Base-by-base conservation (phyloP, 495 filamentous ascomycete genomes). In the Penicillium robsamsonii region DNA sequence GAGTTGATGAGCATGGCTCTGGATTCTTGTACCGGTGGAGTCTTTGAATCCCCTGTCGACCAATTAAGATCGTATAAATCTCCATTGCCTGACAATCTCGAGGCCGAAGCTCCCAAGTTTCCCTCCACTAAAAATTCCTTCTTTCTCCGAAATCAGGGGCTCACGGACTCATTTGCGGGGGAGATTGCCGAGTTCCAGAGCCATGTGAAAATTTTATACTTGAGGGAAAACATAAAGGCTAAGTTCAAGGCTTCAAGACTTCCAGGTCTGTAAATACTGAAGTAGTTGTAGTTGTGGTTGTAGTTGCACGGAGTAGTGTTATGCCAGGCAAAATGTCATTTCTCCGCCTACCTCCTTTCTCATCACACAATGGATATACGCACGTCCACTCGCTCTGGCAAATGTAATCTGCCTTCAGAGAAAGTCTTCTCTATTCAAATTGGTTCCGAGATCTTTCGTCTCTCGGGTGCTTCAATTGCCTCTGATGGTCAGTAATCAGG, bases 371-470 rank as follows among this genome's bases (percentile, higher is more conserved):
- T 54, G 37, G 46, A 59, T 3, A 17, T 5, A 11, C 70, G 66
- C 59, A 65, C 55, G 15, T 20, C 22, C 8, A 18, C 24, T 29
- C 12, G 22, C 22, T 10, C 24, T 17, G 5, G 27, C 27, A 52
- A 41, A 30, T 52, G 50, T 15, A 18, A 13, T 12, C 56, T 87
- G 5, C 84, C 84, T 7, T 61, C 68, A 5, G 83, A 83, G 43
- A 87, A 87, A 70, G 86, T 96, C 3, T 97, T 96, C 67, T 86
- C 93, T 4, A 93, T 97, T 55, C 93, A 97, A 75, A 93, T 97
- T 56, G 93, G 93, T 35, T 88, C 87, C 9, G 87, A 96, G 73
- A 73, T 96, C 42, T 97, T 97, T 71, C 87, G 89, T 64, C 80
- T 97, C 40, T 96, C 92, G 0, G 93, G 93, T n/a, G 93, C 93